Evolutionary conservation across 169 alveolate species (phyloP), one percentile per base, ranked within the genome.

Genomic region (Hepatocystis sp.): DNA sequence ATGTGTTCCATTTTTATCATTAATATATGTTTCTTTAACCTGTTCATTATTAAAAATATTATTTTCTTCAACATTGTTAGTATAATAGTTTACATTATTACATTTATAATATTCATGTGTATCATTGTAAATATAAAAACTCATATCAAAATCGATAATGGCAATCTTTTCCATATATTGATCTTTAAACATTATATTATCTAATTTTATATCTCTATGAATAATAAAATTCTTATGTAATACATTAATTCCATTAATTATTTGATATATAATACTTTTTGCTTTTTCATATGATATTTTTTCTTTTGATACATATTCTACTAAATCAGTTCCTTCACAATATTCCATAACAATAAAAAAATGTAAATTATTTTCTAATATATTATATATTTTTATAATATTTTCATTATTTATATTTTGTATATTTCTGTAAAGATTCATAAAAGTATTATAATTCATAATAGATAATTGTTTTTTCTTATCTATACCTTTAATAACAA

Each of bases 301-400:
- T 58, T 71, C 78, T 0, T 71, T 71, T 2, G 86, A 71, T 17
- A 71, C 86, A 71, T 71, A 71, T 42, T 71, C 86, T 21, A 71
- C 86, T 23, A 71, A 64, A 63, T 71, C 86, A 10, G 64, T 56
- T n/a, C 86, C 86, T 58, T 71, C 86, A 44, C 86, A 71, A 28
- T 58, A 44, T 11, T 71, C 86, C 86, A 71, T 71, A 4, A 71
- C 63, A 32, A 71, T 71, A 58, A 71, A 71, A 17, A 71, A 71
- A 46, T 71, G 86, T 10, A 64, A 56, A 4, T 49, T 34, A 15
- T 52, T 58, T 64, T 71, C 86, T 51, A 71, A 34, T 15, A 71
- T 55, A 44, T 71, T 60, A 71, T 71, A 71, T 30, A 71, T 71
- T 64, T 71, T 71, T 21, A 71, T 42, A 15, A 71, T 64, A 71